Conservation (phyloP, 2,329 filamentous ascomycete species). For the Leptodontidium sp. region DNA sequence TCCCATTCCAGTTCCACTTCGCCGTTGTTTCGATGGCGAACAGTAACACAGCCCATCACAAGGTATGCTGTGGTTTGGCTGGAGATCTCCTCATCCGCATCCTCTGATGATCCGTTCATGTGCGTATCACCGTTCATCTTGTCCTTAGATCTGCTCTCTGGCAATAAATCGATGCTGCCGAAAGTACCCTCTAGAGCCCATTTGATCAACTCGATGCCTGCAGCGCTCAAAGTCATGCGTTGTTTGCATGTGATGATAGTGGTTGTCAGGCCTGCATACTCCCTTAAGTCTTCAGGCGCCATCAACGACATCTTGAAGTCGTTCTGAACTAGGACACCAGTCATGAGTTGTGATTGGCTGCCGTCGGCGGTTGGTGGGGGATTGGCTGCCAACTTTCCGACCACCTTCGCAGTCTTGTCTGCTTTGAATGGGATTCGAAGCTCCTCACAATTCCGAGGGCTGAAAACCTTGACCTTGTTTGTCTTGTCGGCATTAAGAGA, state of each 20-base stretch:
- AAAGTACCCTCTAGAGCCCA: conserved; percentile 97
- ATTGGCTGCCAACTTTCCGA: conserved; percentile 88
- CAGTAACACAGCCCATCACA: conserved; percentile 89
- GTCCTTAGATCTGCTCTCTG: conserved; percentile 47
- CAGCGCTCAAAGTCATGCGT: conserved; percentile 84
- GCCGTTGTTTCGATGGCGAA: conserved; percentile 79
- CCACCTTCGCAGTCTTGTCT: conserved; percentile 95
- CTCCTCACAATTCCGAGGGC: conserved; percentile 93
- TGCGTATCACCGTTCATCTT: conserved; percentile 51
- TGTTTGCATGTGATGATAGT: conserved; percentile 95
- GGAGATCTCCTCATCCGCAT: conserved; percentile 71
- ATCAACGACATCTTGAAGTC: conserved; percentile 98
- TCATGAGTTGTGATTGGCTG: conserved; percentile 69
- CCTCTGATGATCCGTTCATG: conserved; percentile 55
- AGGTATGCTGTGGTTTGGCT: conserved; percentile 64
- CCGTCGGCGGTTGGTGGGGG: conserved; percentile 62
- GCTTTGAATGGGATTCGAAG: conserved; percentile 93
- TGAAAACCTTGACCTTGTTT: conserved; percentile 86
- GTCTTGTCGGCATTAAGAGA: conserved; percentile 87
- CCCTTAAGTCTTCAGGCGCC: conserved; percentile 93
- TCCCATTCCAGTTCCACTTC: conserved; percentile 96
- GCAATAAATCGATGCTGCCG: conserved; percentile 78
- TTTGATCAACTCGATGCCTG: conserved; percentile 87
- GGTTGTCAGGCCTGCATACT: conserved; percentile 96
- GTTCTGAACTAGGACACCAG: conserved; percentile 93